A percentile compares a stretch with the other conserved stretches of the same genome.
Evolutionary conservation across 345 rosid genomes (phyloP).

Genomic region (Salix exigua): DNA sequence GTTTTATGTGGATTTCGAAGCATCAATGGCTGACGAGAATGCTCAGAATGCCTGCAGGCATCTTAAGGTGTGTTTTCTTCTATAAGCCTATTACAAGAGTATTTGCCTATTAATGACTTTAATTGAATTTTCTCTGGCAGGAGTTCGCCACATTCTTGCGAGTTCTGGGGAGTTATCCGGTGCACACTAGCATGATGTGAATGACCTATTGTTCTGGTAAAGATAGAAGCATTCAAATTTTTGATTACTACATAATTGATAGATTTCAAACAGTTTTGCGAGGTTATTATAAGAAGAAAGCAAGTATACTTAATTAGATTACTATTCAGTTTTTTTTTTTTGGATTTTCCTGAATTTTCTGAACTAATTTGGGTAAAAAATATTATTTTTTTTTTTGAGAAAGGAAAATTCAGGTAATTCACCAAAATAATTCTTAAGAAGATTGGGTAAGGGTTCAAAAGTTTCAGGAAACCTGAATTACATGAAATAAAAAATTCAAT

Average conservation of each 20-base stretch:
- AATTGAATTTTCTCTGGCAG: conserved; percentile 36
- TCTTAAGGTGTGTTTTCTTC: conserved; percentile 50
- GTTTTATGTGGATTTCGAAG: conserved; percentile 93
- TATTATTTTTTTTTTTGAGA: too few relatives aligned
- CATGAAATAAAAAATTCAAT: too few relatives aligned
- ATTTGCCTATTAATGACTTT: not conserved
- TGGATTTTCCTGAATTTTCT: too few relatives aligned
- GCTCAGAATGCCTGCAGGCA: conserved; percentile 90
- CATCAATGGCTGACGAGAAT: conserved; percentile 89
- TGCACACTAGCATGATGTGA: conserved; percentile 69
- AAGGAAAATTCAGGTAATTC: too few relatives aligned
- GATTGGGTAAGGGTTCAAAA: not conserved
- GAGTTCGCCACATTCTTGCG: conserved; percentile 93
- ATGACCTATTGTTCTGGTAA: conserved; percentile 8
- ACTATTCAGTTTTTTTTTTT: too few relatives aligned
- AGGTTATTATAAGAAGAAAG: not conserved
- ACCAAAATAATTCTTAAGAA: too few relatives aligned
- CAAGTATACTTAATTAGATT: too few relatives aligned
- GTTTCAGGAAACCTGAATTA: too few relatives aligned
- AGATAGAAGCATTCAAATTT: not conserved
- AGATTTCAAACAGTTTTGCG: not conserved
- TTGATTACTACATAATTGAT: not conserved
- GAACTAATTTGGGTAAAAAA: too few relatives aligned
- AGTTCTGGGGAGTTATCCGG: conserved; percentile 95
- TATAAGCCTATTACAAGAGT: not conserved